These are phyloP conservation scores for Russula ochroleuca DNA, from an alignment of 768 basidiomycete genomes.

Conservation along the genomic window DNA sequence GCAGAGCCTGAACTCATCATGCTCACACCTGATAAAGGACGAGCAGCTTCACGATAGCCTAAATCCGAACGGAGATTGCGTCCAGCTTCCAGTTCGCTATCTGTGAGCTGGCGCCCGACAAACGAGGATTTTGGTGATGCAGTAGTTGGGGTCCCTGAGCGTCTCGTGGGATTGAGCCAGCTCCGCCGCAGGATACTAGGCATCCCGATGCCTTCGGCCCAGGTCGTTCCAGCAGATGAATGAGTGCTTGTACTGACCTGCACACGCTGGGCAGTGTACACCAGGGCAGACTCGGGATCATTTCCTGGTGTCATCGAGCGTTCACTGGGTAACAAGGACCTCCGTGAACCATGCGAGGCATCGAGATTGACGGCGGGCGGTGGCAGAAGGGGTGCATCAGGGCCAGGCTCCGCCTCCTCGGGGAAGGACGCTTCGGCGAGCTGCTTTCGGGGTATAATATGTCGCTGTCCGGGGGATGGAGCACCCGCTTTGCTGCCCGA, in stretches of 20 bases:
- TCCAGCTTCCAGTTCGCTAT: conserved; percentile 31
- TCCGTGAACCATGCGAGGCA: conserved; percentile 8
- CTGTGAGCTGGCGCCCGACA: conserved; percentile 14
- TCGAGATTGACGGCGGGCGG: conserved; percentile 16
- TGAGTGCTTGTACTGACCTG: conserved; percentile 30
- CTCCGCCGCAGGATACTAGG: conserved; percentile 19
- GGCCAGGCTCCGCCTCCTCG: conserved; percentile 19
- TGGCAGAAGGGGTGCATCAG: conserved; percentile 22
- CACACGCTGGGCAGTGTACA: conserved; percentile 50
- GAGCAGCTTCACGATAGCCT: conserved; percentile 33
- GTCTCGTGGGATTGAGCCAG: conserved; percentile 26
- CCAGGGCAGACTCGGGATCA: conserved; percentile 39
- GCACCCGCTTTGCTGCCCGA: not conserved
- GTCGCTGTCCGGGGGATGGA: not conserved
- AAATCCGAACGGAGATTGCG: conserved; percentile 32
- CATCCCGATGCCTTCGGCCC: conserved; percentile 19
- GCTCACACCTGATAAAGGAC: conserved; percentile 59
- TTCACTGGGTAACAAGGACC: conserved; percentile 31
- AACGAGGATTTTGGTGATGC: conserved; percentile 19
- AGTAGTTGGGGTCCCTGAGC: conserved; percentile 12
- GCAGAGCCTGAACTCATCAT: conserved; percentile 41
- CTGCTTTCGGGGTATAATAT: conserved; percentile 22
- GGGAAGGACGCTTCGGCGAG: conserved; percentile 6
- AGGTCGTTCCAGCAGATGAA: conserved; percentile 31
- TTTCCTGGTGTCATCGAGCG: conserved; percentile 32